Percentiles rank a stretch among this genome's conserved stretches.
Evolutionary conservation across 331 rosid species (phyloP).

Genomic region (Quercus lobata): DNA sequence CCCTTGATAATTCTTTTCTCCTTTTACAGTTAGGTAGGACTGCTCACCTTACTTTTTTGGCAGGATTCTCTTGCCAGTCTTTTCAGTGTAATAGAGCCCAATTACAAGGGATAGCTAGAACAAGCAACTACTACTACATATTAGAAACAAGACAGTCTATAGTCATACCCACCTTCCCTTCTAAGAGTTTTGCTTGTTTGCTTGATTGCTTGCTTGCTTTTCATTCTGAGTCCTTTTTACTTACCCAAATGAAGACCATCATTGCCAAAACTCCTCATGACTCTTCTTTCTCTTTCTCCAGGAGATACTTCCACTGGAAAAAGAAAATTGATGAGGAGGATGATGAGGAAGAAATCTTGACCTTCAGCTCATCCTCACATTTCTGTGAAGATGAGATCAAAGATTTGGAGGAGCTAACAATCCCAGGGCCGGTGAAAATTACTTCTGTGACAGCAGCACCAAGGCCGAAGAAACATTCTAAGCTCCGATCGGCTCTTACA

Average conservation of each 20-base stretch:
- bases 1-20: constrained; percentile 9
- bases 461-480: constrained; percentile 31
- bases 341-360: constrained; percentile 38
- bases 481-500: constrained; percentile 50
- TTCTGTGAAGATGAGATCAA: constrained; percentile 19
- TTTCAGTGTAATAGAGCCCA: constrained; percentile 14
- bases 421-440: constrained; percentile 13
- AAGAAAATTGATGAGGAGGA: constrained; percentile 43
- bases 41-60: constrained; percentile 67
- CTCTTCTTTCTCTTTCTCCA: constrained; percentile 86
- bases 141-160: neutral
- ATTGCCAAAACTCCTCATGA: constrained; percentile 75
- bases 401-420: constrained; percentile 5
- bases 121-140: neutral
- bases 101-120: neutral
- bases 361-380: constrained; percentile 45
- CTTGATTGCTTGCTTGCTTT: no score
- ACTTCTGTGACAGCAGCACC: neutral
- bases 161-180: constrained; percentile 14
- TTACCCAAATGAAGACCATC: constrained; percentile 54
- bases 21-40: constrained; percentile 53
- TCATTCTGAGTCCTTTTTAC: neutral
- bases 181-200: neutral
- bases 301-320: constrained; percentile 75
- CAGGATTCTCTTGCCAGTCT: constrained; percentile 31